Evolutionary conservation across 768 basidiomycete species (phyloP).

Genomic region (Mycena belliarum): DNA sequence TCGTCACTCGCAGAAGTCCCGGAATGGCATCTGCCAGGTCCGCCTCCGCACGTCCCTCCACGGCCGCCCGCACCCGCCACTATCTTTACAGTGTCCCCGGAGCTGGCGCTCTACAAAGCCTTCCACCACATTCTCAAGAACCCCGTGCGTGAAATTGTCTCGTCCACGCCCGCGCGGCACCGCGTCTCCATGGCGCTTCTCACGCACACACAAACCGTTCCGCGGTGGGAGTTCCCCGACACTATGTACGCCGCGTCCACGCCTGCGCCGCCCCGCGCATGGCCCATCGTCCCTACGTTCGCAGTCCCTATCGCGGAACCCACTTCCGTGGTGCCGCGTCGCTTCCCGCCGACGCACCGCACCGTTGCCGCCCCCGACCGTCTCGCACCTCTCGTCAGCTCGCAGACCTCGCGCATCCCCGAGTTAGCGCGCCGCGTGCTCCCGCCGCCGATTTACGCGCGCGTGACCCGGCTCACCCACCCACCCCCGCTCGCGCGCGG

Average conservation of each 20-base stretch:
- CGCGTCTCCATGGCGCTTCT: constrained; percentile 76
- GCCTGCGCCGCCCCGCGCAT: constrained; percentile 62
- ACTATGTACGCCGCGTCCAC: constrained; percentile 61
- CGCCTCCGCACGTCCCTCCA: constrained; percentile 26
- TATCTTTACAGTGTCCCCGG: constrained; percentile 48
- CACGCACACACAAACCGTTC: constrained; percentile 50
- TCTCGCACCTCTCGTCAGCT: constrained; percentile 63
- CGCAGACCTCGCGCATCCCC: constrained; percentile 66
- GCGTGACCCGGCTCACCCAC: constrained; percentile 64
- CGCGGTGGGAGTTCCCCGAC: constrained; percentile 71
- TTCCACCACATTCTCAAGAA: constrained; percentile 81
- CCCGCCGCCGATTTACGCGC: constrained; percentile 57
- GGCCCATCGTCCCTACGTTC: constrained; percentile 66
- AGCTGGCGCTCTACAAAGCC: constrained; percentile 64
- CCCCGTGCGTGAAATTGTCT: constrained; percentile 40
- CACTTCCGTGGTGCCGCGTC: constrained; percentile 25
- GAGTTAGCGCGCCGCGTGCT: constrained; percentile 67
- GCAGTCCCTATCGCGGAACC: constrained; percentile 48
- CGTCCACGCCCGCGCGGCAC: constrained; percentile 64
- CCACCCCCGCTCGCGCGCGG: constrained; percentile 65
- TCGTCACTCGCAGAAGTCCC: constrained; percentile 67
- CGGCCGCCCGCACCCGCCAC: constrained; percentile 31
- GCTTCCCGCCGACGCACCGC: constrained; percentile 48
- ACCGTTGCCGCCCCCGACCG: constrained; percentile 47
- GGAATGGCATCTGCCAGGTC: constrained; percentile 69